Conservation (phyloP, 176 grass and related monocot species). For the Luzula sylvatica region DNA sequence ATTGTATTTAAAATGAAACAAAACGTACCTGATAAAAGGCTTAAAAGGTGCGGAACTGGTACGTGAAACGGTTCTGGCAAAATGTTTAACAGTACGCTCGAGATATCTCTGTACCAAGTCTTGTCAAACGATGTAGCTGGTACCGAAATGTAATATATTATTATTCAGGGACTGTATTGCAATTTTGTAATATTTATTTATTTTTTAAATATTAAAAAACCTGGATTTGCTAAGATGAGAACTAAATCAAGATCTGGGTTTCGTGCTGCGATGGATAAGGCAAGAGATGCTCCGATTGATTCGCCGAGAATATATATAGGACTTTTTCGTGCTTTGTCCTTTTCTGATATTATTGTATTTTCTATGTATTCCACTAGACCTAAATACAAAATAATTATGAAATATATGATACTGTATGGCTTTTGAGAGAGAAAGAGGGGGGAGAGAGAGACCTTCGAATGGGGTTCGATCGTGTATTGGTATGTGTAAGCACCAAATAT, state of each 20-base stretch:
- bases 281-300: conserved; percentile 75
- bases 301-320: conserved; percentile 82
- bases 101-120: conserved; percentile 18
- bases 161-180: background rate
- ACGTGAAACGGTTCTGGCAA: conserved; percentile 14
- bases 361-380: conserved; percentile 66
- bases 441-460: conserved; percentile 43
- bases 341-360: conserved; percentile 50
- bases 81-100: conserved; percentile 2
- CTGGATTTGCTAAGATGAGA: conserved; percentile 79
- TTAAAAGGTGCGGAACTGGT: conserved; percentile 19
- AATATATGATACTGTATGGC: background rate
- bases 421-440: background rate
- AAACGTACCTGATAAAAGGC: conserved; percentile 18
- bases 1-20: background rate
- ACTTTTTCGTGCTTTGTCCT: conserved; percentile 19
- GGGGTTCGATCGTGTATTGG: conserved; percentile 61
- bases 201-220: conserved; percentile 34
- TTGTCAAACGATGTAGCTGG: conserved; percentile 19
- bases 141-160: conserved; percentile 2
- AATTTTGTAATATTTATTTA: background rate
- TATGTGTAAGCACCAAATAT: conserved; percentile 89
- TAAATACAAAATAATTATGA: conserved; percentile 16
- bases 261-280: conserved; percentile 59
- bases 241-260: conserved; percentile 57